phyloP scores from a whole-genome alignment of 352 stramenopile species.

The Pythium monospermum region DNA sequence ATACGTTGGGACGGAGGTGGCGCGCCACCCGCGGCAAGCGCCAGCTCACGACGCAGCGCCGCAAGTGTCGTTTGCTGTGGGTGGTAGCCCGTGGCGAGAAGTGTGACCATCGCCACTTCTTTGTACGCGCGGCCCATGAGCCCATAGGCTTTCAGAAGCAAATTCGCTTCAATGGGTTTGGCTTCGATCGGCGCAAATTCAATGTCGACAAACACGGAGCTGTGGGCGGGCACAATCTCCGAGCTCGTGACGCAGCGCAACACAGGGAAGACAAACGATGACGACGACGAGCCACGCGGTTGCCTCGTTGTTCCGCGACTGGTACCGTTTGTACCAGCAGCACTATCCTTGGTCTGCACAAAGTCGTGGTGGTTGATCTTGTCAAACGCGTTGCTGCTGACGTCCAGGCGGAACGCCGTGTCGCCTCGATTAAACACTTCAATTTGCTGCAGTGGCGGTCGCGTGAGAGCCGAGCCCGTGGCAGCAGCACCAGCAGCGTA shows the following conservation, averaged over 20 bases:
- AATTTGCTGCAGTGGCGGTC: conserved; percentile 64
- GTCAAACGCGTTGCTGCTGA: conserved; percentile 47
- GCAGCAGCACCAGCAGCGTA: background rate
- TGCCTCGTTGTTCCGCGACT: too few relatives aligned
- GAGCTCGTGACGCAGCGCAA: conserved; percentile 43
- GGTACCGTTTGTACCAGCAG: too few relatives aligned
- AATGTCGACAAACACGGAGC: conserved; percentile 60
- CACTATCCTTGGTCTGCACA: background rate
- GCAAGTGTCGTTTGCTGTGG: conserved; percentile 31
- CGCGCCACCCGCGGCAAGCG: conserved; percentile 3
- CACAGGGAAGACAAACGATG: conserved; percentile 35
- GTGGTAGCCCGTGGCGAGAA: conserved; percentile 60
- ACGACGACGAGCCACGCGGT: too few relatives aligned
- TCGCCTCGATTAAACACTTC: conserved; percentile 75
- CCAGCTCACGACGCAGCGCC: conserved; percentile 29
- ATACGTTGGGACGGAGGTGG: conserved; percentile 30
- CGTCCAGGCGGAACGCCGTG: conserved; percentile 57
- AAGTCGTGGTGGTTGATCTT: conserved; percentile 51
- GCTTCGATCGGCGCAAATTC: conserved; percentile 74
- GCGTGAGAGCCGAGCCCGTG: background rate
- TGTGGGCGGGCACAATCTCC: conserved; percentile 57
- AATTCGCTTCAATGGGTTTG: conserved; percentile 37
- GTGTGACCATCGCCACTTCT: conserved; percentile 51
- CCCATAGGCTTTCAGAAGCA: conserved; percentile 64
- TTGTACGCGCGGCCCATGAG: conserved; percentile 67